phyloP scores from a whole-genome alignment of 306 rosid species.

The Fragaria vesca region DNA sequence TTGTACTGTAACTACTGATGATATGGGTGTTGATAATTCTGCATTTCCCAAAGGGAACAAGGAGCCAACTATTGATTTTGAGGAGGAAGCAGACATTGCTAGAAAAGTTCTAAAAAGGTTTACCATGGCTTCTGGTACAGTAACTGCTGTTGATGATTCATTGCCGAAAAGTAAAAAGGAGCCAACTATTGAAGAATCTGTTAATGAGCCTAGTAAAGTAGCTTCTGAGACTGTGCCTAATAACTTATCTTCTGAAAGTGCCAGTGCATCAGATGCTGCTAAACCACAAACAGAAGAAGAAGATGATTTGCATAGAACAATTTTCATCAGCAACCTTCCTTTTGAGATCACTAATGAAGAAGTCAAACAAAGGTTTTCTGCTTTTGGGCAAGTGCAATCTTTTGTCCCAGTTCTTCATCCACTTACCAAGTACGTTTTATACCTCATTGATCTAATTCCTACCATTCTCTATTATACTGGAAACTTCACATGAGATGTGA shows the following conservation, averaged over 20 bases:
- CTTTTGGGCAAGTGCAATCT: constrained; percentile 80
- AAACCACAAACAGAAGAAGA: constrained; percentile 45
- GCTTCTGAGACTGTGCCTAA: constrained; percentile 44
- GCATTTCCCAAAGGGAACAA: constrained; percentile 18
- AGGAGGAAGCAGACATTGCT: constrained; percentile 72
- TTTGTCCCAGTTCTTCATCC: constrained; percentile 84
- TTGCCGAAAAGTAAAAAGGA: constrained; percentile 38
- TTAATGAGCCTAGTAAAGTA: constrained; percentile 34
- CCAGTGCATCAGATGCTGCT: constrained; percentile 36
- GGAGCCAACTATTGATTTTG: constrained; percentile 53
- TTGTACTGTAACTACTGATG: constrained; percentile 30
- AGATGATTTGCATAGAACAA: constrained; percentile 67
- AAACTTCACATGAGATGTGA: constrained; percentile 15
- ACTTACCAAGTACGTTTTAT: constrained; percentile 70
- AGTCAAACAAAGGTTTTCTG: constrained; percentile 78
- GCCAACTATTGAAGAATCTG: constrained; percentile 32
- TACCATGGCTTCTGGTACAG: constrained; percentile 52
- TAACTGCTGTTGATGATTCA: constrained; percentile 34
- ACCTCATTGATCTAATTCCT: not conserved
- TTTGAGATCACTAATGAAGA: constrained; percentile 73
- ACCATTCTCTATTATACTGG: not conserved
- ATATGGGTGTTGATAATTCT: constrained; percentile 28
- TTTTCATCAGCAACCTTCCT: constrained; percentile 82
- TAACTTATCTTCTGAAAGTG: constrained; percentile 40
- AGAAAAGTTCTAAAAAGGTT: constrained; percentile 69